phyloP scores from a whole-genome alignment of 1,139 yeast species.

The Lodderomyces elongisporus region DNA sequence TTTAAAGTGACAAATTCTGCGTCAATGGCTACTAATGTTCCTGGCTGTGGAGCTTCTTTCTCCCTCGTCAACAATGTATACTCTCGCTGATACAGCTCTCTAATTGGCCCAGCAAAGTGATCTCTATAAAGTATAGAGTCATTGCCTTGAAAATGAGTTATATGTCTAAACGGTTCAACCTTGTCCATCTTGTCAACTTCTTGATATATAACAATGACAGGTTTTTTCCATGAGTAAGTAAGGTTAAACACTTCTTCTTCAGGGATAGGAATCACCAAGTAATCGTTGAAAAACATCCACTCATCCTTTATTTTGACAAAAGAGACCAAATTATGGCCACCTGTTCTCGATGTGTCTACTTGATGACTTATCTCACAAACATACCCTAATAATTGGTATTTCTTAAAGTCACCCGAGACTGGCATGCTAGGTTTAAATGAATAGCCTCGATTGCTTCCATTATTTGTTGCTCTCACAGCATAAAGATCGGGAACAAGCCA shows the following conservation, averaged over 20 bases:
- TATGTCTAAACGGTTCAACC: constrained; percentile 18
- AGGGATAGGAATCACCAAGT: constrained; percentile 73
- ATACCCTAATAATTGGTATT: constrained; percentile 61
- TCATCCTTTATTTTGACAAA: constrained; percentile 48
- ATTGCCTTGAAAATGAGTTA: constrained; percentile 39
- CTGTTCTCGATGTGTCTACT: constrained; percentile 36
- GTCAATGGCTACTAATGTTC: constrained; percentile 84
- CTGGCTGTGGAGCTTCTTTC: constrained; percentile 72
- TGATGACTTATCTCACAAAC: constrained; percentile 65
- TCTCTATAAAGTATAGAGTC: constrained; percentile 68
- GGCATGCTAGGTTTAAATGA: constrained; percentile 31
- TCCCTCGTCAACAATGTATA: constrained; percentile 58
- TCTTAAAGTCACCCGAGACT: constrained; percentile 17
- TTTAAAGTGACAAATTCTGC: constrained; percentile 89
- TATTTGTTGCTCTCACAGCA: constrained; percentile 25
- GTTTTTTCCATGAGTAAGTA: constrained; percentile 75
- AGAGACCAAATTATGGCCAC: constrained; percentile 56
- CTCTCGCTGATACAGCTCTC: constrained; percentile 56
- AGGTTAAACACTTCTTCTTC: constrained; percentile 72
- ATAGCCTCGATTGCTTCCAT: constrained; percentile 6
- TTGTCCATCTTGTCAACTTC: constrained; percentile 16
- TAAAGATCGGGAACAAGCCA: constrained; percentile 64
- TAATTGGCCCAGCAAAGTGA: constrained; percentile 66
- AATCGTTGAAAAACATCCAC: constrained; percentile 92
- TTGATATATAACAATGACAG: constrained; percentile 69